Evolutionary conservation across 2,329 filamentous ascomycete species (phyloP), one percentile per base, ranked within the genome.

Genomic region (Penicillium sp.): DNA sequence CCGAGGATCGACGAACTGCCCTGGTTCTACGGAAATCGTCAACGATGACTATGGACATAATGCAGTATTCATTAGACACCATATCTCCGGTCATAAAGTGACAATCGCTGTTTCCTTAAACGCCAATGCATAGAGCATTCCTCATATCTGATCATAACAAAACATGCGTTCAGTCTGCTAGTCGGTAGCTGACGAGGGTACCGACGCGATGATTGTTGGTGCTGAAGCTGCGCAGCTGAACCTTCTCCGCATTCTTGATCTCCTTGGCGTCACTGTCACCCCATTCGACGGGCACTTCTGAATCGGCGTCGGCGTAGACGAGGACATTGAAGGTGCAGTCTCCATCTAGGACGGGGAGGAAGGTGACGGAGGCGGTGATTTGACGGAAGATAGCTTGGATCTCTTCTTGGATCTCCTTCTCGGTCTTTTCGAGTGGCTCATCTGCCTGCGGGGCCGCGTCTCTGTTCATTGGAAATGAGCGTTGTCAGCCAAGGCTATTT

Each of bases 281-380:
- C 94, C 94, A 99, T 72, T 99, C 94, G 52, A 99, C 87, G 4
- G 94, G 94, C 13, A 99, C 94, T 43, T 97, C 92, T 52, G 89
- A 94, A 73, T 97, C 92, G 16, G 92, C 92, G 69, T 99, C 92
- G 46, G 94, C 94, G 69, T 99, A 99, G 3, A 99, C 94, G 36
- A 99, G 82, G 43, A 99, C 92, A 68, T 99, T 99, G 80, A 99
- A 99, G 10, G 94, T 97, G 79, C 92, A 99, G 71, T 96, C 89
- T 36, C 92, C 92, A 55, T 90, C 86, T 5, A 99, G 83, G 76
- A 97, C 92, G 0, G 94, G 94, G 11, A 99, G 78, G 70, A 99
- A 99, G 0, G 94, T 97, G 48, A 99, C 94, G 0, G 90, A 96
- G 1, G 94, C 94, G 1, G 94, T 99, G 72, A 99, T 97, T 69